Evolutionary conservation across 345 rosid species (phyloP).

Genomic region (Carallia pectinifolia): DNA sequence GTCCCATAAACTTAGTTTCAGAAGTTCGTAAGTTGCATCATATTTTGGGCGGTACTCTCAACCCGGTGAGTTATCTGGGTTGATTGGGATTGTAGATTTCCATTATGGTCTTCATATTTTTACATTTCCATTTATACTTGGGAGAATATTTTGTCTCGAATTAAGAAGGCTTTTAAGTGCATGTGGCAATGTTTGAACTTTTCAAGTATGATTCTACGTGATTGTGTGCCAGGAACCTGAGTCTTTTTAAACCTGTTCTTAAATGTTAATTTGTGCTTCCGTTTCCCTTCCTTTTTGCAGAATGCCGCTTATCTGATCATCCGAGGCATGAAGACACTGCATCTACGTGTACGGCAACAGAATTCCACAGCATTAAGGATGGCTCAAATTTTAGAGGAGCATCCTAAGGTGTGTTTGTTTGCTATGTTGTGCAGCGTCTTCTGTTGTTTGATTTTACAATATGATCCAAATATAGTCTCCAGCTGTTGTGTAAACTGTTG

Average conservation of each 20-base stretch:
- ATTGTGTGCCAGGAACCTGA: too few species aligned
- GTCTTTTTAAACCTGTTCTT: too few species aligned
- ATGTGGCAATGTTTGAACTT: too few species aligned
- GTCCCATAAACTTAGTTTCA: conserved; percentile 64
- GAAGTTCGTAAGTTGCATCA: conserved; percentile 89
- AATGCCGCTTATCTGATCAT: conserved; percentile 88
- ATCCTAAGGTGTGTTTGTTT: conserved; percentile 76
- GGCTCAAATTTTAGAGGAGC: conserved; percentile 99
- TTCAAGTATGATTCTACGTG: too few species aligned
- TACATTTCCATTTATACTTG: too few species aligned
- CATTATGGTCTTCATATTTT: too few species aligned
- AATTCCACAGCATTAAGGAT: conserved; percentile 88
- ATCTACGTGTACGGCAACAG: conserved; percentile 98
- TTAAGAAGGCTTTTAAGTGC: too few species aligned
- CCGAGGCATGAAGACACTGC: conserved; percentile 99
- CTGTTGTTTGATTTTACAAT: neutral
- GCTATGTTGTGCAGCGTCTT: neutral
- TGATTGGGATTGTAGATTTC: neutral
- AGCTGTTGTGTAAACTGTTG: too few species aligned
- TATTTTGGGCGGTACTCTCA: conserved; percentile 85
- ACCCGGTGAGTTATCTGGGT: conserved; percentile 59
- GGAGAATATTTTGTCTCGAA: too few species aligned
- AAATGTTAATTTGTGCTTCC: neutral
- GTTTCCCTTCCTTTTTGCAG: conserved; percentile 27
- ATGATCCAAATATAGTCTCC: too few species aligned